Conservation (phyloP, 106 monocot genomes). For the Acorus calamus region DNA sequence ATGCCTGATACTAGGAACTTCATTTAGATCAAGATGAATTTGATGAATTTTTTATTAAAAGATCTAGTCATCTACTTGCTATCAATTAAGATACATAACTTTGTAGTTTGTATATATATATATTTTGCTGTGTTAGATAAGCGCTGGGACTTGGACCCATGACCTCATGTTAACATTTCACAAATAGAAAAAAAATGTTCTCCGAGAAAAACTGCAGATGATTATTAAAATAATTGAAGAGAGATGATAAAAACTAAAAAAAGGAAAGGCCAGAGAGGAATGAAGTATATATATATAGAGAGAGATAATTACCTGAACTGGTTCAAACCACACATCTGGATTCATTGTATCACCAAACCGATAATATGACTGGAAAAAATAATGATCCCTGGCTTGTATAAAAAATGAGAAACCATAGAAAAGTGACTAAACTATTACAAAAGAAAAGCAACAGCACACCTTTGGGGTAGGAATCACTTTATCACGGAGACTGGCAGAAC, state of each 20-base stretch:
- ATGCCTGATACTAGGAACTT: no score
- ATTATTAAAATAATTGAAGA: not conserved
- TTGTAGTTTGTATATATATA: no score
- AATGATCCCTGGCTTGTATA: not conserved
- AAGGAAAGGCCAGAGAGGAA: not conserved
- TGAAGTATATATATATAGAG: not conserved
- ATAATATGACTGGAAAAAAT: slow-evolving; percentile 75
- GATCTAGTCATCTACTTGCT: no score
- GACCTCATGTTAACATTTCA: no score
- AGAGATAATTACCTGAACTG: slow-evolving; percentile 49
- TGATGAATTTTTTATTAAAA: no score
- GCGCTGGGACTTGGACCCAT: no score
- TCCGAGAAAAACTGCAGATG: not conserved
- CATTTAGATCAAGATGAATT: no score
- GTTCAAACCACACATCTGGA: slow-evolving; percentile 99
- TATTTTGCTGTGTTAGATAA: no score
- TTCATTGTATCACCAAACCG: slow-evolving; percentile 70
- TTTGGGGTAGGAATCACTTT: slow-evolving; percentile 76
- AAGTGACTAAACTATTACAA: not conserved
- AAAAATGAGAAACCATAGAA: not conserved
- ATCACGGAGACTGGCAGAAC: slow-evolving; percentile 64
- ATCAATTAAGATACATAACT: no score
- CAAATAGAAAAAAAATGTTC: no score
- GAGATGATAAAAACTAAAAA: slow-evolving; percentile 3
- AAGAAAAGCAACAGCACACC: slow-evolving; percentile 19